Conservation (phyloP, 805 yeast genomes). For the Hanseniaspora taiwanica region DNA sequence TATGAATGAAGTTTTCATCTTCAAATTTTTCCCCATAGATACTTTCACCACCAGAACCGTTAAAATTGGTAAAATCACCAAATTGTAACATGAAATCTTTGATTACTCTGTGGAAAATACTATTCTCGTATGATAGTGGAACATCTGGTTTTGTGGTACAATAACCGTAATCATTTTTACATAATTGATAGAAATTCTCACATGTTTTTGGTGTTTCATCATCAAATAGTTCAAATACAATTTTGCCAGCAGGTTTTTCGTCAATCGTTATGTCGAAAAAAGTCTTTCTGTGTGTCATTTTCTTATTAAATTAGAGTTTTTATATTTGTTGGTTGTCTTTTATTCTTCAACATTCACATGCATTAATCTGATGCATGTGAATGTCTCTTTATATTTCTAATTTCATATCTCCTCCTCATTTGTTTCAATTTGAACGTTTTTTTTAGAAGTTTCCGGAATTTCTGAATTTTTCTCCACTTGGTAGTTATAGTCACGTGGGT, state of each 20-base stretch:
- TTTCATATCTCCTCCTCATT: no score
- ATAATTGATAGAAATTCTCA: conserved; percentile 68
- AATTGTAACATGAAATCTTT: conserved; percentile 87
- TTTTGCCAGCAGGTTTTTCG: conserved; percentile 55
- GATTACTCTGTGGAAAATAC: conserved; percentile 80
- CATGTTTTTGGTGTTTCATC: conserved; percentile 66
- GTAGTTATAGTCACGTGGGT: no score
- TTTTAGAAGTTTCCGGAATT: no score
- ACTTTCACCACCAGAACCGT: conserved; percentile 74
- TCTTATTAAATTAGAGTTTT: background rate
- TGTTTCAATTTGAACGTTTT: no score
- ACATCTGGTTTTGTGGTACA: conserved; percentile 22
- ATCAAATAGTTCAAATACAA: conserved; percentile 58
- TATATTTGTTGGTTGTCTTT: background rate
- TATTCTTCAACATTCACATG: no score
- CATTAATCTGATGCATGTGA: no score
- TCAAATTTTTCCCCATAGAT: conserved; percentile 78
- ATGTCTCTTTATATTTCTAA: background rate
- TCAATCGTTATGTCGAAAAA: conserved; percentile 73
- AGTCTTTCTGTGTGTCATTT: conserved; percentile 28
- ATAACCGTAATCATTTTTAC: conserved; percentile 46
- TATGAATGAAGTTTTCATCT: conserved; percentile 71
- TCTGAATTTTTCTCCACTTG: no score
- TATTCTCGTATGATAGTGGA: conserved; percentile 36
- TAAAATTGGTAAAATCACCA: conserved; percentile 70